These are phyloP conservation scores for Benincasa hispida DNA, from an alignment of 306 rosid genomes.

Conservation along the genomic window DNA sequence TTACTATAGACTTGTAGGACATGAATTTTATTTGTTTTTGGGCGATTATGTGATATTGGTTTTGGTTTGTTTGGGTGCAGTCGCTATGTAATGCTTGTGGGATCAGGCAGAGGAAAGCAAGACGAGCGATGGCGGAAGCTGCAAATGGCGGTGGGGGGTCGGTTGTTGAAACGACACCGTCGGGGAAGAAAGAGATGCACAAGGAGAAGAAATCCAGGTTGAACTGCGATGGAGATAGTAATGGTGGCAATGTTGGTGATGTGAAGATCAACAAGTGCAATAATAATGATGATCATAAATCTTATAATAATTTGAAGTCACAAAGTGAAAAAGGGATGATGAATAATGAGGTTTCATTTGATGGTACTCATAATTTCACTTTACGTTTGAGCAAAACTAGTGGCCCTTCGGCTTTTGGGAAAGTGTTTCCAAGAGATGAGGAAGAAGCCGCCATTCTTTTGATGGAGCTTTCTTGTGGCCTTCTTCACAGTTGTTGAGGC, in stretches of 20 bases:
- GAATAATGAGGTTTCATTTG: slow-evolving; percentile 14
- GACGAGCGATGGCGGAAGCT: slow-evolving; percentile 65
- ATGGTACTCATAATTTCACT: slow-evolving; percentile 11
- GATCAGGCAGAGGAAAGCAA: slow-evolving; percentile 73
- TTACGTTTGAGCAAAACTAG: slow-evolving; percentile 18
- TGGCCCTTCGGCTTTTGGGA: slow-evolving; percentile 10
- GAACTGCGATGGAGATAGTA: slow-evolving; percentile 6
- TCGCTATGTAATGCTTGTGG: slow-evolving; percentile 98
- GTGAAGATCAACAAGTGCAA: slow-evolving; percentile 28
- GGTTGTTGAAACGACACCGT: background rate
- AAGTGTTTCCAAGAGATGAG: slow-evolving; percentile 48
- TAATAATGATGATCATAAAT: slow-evolving; percentile 1
- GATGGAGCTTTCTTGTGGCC: slow-evolving; percentile 58
- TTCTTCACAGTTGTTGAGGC: slow-evolving; percentile 10
- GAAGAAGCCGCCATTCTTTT: slow-evolving; percentile 59
- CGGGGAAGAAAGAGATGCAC: slow-evolving; percentile 8
- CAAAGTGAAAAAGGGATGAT: background rate
- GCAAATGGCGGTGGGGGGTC: slow-evolving; percentile 14
- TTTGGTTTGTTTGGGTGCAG: slow-evolving; percentile 23
- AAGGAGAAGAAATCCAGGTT: slow-evolving; percentile 40
- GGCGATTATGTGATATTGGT: background rate
- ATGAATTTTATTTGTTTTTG: too few relatives aligned
- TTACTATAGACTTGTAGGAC: background rate
- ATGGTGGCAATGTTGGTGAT: background rate
- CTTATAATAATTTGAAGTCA: background rate